Conservation (phyloP, 192 early-diverging fungal species). For the Tieghemiomyces parasiticus region DNA sequence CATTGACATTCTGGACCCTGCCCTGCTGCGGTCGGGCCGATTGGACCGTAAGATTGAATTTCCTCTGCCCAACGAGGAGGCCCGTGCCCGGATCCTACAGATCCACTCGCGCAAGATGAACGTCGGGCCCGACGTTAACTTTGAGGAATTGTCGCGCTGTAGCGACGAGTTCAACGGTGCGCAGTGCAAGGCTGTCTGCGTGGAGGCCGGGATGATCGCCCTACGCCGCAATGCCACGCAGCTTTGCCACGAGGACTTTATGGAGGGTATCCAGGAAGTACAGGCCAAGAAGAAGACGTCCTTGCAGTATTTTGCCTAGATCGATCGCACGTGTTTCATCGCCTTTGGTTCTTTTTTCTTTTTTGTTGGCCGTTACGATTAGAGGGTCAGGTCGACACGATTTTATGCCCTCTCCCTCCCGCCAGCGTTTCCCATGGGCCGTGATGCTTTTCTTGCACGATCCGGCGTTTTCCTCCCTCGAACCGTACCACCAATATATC, state of each 20-base stretch:
- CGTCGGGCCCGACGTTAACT: conserved; percentile 85
- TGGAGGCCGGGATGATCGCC: conserved; percentile 97
- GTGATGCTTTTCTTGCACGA: no score
- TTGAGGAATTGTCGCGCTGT: conserved; percentile 84
- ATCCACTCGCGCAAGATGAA: conserved; percentile 99
- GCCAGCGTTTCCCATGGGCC: no score
- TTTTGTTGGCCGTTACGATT: no score
- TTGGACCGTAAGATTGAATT: conserved; percentile 91
- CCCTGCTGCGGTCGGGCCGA: conserved; percentile 74
- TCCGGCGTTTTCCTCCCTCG: no score
- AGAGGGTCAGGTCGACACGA: no score
- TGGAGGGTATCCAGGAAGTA: conserved; percentile 96
- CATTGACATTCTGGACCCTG: conserved; percentile 84
- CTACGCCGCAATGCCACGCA: conserved; percentile 73
- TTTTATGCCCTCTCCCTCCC: no score
- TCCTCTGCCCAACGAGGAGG: conserved; percentile 84
- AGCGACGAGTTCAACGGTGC: conserved; percentile 99
- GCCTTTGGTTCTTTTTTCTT: no score
- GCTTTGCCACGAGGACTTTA: conserved; percentile 92
- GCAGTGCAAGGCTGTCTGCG: conserved; percentile 97
- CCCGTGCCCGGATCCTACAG: conserved; percentile 85
- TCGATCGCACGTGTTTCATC: no score
- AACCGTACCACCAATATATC: no score
- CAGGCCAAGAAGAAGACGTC: conserved; percentile 99
- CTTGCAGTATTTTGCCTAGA: conserved; percentile 75